Percentiles rank a stretch among this genome's conserved stretches.
phyloP scores from a whole-genome alignment of 2,329 filamentous ascomycete species.

The Hortaea sp. region DNA sequence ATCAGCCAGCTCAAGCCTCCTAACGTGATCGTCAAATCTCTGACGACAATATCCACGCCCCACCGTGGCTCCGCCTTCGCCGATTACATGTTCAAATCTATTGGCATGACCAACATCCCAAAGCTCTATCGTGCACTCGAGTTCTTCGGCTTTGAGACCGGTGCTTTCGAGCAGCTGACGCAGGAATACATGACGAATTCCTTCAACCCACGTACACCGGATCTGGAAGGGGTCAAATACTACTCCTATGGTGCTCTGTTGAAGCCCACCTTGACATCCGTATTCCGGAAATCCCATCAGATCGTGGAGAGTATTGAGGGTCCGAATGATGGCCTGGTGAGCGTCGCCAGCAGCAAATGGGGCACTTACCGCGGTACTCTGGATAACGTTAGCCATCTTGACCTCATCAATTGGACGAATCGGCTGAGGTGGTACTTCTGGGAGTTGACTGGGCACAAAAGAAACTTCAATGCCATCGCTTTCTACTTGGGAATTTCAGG shows the following conservation, averaged over 20 bases:
- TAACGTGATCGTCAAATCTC: conserved; percentile 64
- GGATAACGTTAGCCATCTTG: conserved; percentile 53
- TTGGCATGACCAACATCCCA: conserved; percentile 43
- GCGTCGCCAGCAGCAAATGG: conserved; percentile 50
- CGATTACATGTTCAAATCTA: conserved; percentile 49
- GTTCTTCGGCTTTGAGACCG: conserved; percentile 46
- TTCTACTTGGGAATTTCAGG: conserved; percentile 57
- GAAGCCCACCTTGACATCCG: conserved; percentile 45
- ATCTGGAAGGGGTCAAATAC: conserved; percentile 46
- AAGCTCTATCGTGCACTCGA: conserved; percentile 47
- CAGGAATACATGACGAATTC: conserved; percentile 46
- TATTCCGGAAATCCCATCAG: conserved; percentile 47
- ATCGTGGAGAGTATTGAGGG: conserved; percentile 47
- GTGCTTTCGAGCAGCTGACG: conserved; percentile 53
- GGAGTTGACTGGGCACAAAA: conserved; percentile 45
- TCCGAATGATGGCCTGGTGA: conserved; percentile 55
- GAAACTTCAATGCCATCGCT: conserved; percentile 55
- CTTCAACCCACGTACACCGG: conserved; percentile 51
- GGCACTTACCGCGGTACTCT: conserved; percentile 54
- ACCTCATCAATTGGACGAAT: conserved; percentile 59
- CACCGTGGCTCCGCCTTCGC: conserved; percentile 53
- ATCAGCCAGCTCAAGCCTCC: conserved; percentile 47
- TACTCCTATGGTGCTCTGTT: conserved; percentile 54
- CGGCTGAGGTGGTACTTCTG: conserved; percentile 49
- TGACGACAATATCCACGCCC: conserved; percentile 54